These are phyloP conservation scores for Penicillium steckii DNA, from an alignment of 495 filamentous ascomycete species.

Conservation along the genomic window DNA sequence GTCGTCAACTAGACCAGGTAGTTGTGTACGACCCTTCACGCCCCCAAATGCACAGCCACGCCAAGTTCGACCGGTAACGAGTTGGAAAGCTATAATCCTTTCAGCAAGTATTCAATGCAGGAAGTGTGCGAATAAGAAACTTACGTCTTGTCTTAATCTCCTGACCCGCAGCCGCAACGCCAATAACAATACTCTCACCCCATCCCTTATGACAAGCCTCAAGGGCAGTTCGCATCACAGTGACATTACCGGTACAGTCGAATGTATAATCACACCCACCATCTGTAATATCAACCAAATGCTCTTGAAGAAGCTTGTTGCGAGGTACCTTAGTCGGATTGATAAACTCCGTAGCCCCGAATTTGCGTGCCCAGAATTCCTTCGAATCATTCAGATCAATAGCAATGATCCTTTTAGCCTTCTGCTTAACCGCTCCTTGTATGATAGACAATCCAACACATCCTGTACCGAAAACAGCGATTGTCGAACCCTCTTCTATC, in stretches of 20 bases:
- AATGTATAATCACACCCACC: constrained; percentile 99
- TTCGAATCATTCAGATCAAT: constrained; percentile 93
- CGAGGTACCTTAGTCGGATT: constrained; percentile 79
- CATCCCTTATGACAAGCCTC: constrained; percentile 99
- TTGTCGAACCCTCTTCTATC: constrained; percentile 81
- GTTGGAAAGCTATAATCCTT: constrained; percentile 76
- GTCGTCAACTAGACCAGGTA: constrained; percentile 84
- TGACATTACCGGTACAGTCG: constrained; percentile 96
- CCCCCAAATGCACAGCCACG: constrained; percentile 97
- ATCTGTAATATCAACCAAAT: constrained; percentile 97
- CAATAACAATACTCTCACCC: constrained; percentile 97
- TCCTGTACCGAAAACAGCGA: constrained; percentile 92
- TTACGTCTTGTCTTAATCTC: constrained; percentile 94
- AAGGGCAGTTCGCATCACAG: constrained; percentile 92
- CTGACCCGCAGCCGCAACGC: constrained; percentile 95
- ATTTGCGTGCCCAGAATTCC: constrained; percentile 88
- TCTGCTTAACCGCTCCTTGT: constrained; percentile 85
- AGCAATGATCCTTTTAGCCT: constrained; percentile 86
- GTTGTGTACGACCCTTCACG: constrained; percentile 93
- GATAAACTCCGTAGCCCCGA: constrained; percentile 94
- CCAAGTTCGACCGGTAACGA: constrained; percentile 97
- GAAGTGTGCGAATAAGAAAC: constrained; percentile 33
- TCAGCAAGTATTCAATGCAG: not conserved
- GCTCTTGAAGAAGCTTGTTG: constrained; percentile 74
- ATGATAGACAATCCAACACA: constrained; percentile 94